Percentiles rank a stretch among this genome's conserved stretches.
These are phyloP conservation scores for Eutypa lata DNA, from an alignment of 2,329 filamentous ascomycete genomes.

Conservation along the genomic window DNA sequence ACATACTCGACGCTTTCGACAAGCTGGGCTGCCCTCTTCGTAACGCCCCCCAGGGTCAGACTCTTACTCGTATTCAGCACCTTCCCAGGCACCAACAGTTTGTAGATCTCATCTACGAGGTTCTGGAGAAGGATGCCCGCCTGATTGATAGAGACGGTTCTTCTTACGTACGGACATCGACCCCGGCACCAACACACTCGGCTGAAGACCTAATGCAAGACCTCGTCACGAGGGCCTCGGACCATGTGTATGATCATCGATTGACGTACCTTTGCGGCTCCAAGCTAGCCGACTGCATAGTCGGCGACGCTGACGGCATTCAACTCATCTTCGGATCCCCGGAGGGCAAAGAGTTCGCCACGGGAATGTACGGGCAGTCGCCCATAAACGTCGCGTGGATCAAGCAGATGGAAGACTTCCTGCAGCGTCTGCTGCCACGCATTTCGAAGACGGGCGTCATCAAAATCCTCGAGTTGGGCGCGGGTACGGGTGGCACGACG, in stretches of 20 bases:
- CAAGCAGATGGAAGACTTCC: conserved; percentile 26
- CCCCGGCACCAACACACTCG: conserved; percentile 18
- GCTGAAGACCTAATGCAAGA: conserved; percentile 18
- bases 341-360: conserved; percentile 28
- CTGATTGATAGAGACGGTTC: too few species aligned
- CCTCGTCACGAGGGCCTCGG: conserved; percentile 19
- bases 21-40: conserved; percentile 25
- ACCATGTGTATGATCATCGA: conserved; percentile 17
- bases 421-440: conserved; percentile 12
- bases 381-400: conserved; percentile 28
- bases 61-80: conserved; percentile 21
- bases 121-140: conserved; percentile 28
- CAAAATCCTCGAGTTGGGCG: conserved; percentile 31
- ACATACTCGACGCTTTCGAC: conserved; percentile 31
- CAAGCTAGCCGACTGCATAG: conserved; percentile 19
- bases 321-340: conserved; percentile 32
- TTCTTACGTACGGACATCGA: too few species aligned
- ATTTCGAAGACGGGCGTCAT: conserved; percentile 11
- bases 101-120: conserved; percentile 28
- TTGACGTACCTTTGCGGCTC: conserved; percentile 15
- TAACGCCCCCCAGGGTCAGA: conserved; percentile 21
- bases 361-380: conserved; percentile 30
- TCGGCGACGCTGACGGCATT: conserved; percentile 31
- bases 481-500: conserved; percentile 33
- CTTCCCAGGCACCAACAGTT: conserved; percentile 26